Evolutionary conservation across 108 stramenopile species (phyloP), one percentile per base, ranked within the genome.

Genomic region (Skeletonema costatum): DNA sequence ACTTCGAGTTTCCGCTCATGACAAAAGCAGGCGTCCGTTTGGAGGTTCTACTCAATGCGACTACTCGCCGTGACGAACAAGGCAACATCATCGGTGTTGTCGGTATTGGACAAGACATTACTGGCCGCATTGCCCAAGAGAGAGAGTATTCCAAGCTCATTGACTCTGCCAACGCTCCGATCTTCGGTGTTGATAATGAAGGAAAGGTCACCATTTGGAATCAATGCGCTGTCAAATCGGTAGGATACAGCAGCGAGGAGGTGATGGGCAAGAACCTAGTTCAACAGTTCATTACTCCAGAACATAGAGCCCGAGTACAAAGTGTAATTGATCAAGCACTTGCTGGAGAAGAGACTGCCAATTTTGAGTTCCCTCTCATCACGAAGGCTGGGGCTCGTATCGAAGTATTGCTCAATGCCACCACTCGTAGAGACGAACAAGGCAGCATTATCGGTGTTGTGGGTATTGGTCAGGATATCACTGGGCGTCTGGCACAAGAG

Each of bases 21-120:
- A 84, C 83, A 41, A 25, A 25, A 25, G 25, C 25, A 25, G 25
- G 25, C 25, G 25, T 79, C 77, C 25, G 71, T 25, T 61, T 84
- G 14, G 72, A 84, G 62, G 71, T 94, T 32, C 79, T 94, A 19
- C 81, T 94, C 11, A 94, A 92, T 78, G 91, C 83, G 3, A 94
- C 88, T 16, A 85, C 91, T 13, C 81, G 89, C 14, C 80, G 89
- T 31, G 85, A 94, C 75, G 81, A 78, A 19, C 85, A 89, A 41
- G 85, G 84, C 60, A 81, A 72, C 46, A 73, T 63, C 50, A 74
- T 92, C 38, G 84, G 82, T 74, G 74, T 67, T 61, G 78, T 84
- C 7, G 83, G 83, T 38, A 84, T 84, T 39, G 83, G 78, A 2
- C 60, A 71, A 68, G 76, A 77, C 25, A 64, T 77, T 7, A 51